Conservation (phyloP, 805 yeast species). For the Yarrowia sp. region DNA sequence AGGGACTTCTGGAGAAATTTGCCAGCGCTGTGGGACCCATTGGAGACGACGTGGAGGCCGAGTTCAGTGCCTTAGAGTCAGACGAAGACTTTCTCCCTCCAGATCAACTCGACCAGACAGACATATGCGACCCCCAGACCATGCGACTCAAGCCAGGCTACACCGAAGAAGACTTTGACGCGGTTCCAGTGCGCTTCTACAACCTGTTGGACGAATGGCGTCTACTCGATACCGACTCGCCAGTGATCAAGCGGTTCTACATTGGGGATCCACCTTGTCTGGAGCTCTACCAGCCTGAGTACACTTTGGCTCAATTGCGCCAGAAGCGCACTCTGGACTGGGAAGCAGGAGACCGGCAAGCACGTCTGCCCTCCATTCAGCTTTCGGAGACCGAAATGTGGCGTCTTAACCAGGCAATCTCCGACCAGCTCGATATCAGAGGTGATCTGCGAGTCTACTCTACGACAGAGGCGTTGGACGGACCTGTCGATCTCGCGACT, state of each 20-base stretch:
- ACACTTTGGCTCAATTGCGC: neutral
- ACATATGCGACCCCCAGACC: neutral
- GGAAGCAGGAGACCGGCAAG: neutral
- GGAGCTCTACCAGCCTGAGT: conserved; percentile 5
- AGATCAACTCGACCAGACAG: conserved; percentile 13
- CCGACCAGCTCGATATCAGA: neutral
- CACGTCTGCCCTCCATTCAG: neutral
- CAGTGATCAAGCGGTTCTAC: neutral
- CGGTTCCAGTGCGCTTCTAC: neutral
- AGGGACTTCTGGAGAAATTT: neutral
- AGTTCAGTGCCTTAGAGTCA: neutral
- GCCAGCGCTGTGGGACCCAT: neutral
- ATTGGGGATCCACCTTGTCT: neutral
- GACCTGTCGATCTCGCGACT: conserved; percentile 3
- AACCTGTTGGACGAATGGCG: neutral
- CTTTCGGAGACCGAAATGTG: neutral
- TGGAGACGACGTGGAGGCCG: neutral
- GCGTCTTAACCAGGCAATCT: neutral
- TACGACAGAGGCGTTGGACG: neutral
- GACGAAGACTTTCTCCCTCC: neutral
- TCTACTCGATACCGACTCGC: neutral
- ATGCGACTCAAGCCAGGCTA: conserved; percentile 5
- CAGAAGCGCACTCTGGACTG: conserved; percentile 14
- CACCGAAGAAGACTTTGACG: conserved; percentile 10
- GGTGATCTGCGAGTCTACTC: conserved; percentile 8